Conservation (phyloP, 1,139 yeast species). For the Wickerhamiella pararugosa region DNA sequence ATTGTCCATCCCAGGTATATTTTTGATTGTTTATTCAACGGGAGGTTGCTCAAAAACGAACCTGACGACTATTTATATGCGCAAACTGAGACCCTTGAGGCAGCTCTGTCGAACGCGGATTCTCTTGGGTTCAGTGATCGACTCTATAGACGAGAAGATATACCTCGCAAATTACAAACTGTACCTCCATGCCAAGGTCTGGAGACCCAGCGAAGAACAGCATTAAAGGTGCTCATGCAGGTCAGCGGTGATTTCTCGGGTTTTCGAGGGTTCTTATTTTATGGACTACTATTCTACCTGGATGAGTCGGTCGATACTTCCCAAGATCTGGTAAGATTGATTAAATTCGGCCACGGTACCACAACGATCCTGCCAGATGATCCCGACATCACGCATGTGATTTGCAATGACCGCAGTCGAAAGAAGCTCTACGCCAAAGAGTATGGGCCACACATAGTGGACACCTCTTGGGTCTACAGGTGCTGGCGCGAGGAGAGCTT, state of each 20-base stretch:
- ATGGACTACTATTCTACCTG: slow-evolving; percentile 4
- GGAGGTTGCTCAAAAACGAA: slow-evolving; percentile 38
- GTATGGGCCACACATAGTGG: slow-evolving; percentile 13
- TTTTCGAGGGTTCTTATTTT: slow-evolving; percentile 4
- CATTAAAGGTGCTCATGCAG: not conserved
- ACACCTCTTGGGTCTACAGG: slow-evolving; percentile 17
- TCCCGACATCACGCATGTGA: slow-evolving; percentile 12
- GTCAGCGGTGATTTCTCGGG: slow-evolving; percentile 1
- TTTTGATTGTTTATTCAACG: slow-evolving; percentile 41
- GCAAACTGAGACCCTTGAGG: slow-evolving; percentile 12
- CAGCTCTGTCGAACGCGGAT: slow-evolving; percentile 25
- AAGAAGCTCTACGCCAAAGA: slow-evolving; percentile 6
- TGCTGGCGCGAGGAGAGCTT: slow-evolving; percentile 18
- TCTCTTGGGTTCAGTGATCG: slow-evolving; percentile 39
- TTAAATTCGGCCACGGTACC: slow-evolving; percentile 11
- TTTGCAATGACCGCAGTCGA: slow-evolving; percentile 8
- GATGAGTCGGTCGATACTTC: not conserved
- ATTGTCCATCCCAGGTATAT: slow-evolving; percentile 60
- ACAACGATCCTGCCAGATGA: slow-evolving; percentile 5
- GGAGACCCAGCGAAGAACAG: not conserved
- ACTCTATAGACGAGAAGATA: slow-evolving; percentile 17
- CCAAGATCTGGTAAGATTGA: not conserved
- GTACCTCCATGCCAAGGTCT: slow-evolving; percentile 3
- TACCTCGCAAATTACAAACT: slow-evolving; percentile 6
- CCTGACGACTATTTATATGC: slow-evolving; percentile 39